Percentiles rank a stretch among this genome's conserved stretches.
These are phyloP conservation scores for Salix caprea DNA, from an alignment of 345 rosid species.

Conservation along the genomic window DNA sequence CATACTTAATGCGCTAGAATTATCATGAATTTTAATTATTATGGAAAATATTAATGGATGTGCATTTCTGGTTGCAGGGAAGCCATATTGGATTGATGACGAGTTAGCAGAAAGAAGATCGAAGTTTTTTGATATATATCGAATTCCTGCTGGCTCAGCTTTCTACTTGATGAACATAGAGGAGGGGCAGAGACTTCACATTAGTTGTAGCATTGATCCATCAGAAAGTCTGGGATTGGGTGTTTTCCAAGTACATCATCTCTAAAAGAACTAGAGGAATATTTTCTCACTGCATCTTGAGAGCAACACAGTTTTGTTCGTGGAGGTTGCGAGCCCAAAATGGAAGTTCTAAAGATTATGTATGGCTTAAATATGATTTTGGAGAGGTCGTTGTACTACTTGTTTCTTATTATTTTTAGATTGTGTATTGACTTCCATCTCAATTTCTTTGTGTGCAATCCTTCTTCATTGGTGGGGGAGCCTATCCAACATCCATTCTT, in stretches of 20 bases:
- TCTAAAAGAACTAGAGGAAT: not conserved
- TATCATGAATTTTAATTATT: not conserved
- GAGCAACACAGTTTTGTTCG: no score
- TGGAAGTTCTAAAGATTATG: not conserved
- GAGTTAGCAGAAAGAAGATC: conserved; percentile 50
- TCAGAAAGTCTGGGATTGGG: conserved; percentile 61
- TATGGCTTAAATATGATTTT: not conserved
- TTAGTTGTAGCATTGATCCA: conserved; percentile 64
- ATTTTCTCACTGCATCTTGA: not conserved
- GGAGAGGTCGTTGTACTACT: not conserved
- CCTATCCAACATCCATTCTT: conserved; percentile 50
- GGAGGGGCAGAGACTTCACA: conserved; percentile 59
- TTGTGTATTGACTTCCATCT: not conserved
- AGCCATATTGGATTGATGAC: conserved; percentile 66
- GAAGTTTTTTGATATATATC: conserved; percentile 56
- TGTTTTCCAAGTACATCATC: conserved; percentile 53
- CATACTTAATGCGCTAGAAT: no score
- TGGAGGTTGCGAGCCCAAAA: not conserved
- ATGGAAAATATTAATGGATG: not conserved
- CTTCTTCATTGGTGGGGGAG: conserved; percentile 83
- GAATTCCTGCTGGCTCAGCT: conserved; percentile 68
- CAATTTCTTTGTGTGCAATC: conserved; percentile 39
- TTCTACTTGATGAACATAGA: conserved; percentile 69
- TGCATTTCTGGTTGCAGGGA: conserved; percentile 43
- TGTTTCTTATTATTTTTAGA: not conserved